These are phyloP conservation scores for Penicillium sp. DNA, from an alignment of 2,329 filamentous ascomycete species.

Conservation along the genomic window DNA sequence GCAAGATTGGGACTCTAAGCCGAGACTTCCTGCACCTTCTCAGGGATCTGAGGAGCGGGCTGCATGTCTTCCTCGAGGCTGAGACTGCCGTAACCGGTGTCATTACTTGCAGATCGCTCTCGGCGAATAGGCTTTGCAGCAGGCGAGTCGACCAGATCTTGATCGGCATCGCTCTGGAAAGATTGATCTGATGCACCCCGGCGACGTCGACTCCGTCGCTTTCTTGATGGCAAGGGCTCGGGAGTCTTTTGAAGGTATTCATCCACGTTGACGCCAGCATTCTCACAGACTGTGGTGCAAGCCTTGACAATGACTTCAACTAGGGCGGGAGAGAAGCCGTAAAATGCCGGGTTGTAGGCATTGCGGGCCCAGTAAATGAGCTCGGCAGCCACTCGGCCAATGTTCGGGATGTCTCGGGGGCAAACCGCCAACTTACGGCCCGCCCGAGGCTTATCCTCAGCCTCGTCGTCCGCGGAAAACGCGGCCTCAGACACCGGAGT, in stretches of 20 bases:
- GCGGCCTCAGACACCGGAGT: constrained; percentile 23
- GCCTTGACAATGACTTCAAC: constrained; percentile 40
- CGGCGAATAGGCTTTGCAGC: constrained; percentile 16
- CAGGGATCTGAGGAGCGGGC: constrained; percentile 2
- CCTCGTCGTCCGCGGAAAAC: constrained; percentile 31
- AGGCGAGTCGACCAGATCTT: constrained; percentile 9
- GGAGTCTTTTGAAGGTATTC: constrained; percentile 28
- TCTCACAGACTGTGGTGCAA: constrained; percentile 36
- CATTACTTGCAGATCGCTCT: constrained; percentile 36
- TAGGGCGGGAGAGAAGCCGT: constrained; percentile 39
- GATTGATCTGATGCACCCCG: constrained; percentile 13
- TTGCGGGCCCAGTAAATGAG: constrained; percentile 46
- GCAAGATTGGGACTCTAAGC: constrained; percentile 1
- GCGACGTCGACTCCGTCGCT: constrained; percentile 19
- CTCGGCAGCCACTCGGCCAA: constrained; percentile 40
- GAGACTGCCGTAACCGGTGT: constrained; percentile 41
- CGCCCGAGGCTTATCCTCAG: constrained; percentile 16
- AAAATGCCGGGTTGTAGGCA: constrained; percentile 45
- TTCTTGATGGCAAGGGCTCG: constrained; percentile 23
- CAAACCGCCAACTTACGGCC: constrained; percentile 13
- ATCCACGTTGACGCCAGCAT: constrained; percentile 35
- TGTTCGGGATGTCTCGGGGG: constrained; percentile 30
- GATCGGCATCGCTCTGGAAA: constrained; percentile 19
- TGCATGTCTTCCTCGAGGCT: constrained; percentile 22
- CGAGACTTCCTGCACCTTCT: constrained; percentile 9